These are phyloP conservation scores for Populus hybrid DNA, from an alignment of 441 rosid genomes.

Conservation along the genomic window DNA sequence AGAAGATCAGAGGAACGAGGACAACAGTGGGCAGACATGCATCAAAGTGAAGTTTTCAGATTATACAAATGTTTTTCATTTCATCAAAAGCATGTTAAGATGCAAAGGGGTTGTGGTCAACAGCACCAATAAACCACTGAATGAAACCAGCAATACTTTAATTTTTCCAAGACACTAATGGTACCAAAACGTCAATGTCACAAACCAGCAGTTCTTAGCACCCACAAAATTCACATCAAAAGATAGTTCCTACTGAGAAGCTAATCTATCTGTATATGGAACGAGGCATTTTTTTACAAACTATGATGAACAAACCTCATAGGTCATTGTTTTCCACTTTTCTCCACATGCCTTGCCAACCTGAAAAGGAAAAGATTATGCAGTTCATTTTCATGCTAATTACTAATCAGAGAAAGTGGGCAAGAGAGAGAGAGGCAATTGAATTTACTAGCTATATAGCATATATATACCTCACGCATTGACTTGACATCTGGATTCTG, in stretches of 20 bases:
- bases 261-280: background rate
- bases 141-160: background rate
- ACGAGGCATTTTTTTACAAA: background rate
- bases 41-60: background rate
- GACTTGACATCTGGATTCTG: constrained; percentile 86
- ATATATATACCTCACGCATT: constrained; percentile 71
- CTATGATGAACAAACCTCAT: constrained; percentile 49
- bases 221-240: background rate
- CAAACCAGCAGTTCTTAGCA: background rate
- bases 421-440: background rate
- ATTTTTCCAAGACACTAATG: no score
- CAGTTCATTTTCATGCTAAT: constrained; percentile 9
- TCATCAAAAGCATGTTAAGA: background rate
- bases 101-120: background rate
- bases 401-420: constrained; percentile 1
- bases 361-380: constrained; percentile 33
- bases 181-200: background rate
- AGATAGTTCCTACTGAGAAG: background rate
- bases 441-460: background rate
- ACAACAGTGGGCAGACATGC: background rate
- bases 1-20: background rate
- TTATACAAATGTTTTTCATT: background rate
- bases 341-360: constrained; percentile 97
- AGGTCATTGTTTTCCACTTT: constrained; percentile 90
- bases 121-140: background rate